Conservation (phyloP, 257 asterid genomes). For the Penstemon eatonii region DNA sequence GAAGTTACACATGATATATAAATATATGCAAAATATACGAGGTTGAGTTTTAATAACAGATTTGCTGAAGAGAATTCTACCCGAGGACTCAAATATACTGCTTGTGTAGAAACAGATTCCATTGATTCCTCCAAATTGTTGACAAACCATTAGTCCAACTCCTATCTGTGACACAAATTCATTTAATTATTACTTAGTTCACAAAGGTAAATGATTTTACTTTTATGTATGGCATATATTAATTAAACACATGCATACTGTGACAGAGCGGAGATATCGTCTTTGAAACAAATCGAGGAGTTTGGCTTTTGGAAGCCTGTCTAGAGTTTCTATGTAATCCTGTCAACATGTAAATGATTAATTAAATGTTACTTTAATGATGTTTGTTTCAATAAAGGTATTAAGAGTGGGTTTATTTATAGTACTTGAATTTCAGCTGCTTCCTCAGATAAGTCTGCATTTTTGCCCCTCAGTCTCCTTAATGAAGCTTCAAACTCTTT, state of each 20-base stretch:
- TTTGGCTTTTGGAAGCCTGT: conserved; percentile 75
- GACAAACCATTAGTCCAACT: conserved; percentile 91
- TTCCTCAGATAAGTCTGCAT: conserved; percentile 68
- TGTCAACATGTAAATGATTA: conserved; percentile 27
- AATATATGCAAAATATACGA: not conserved
- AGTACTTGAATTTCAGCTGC: conserved; percentile 80
- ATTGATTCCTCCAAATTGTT: conserved; percentile 93
- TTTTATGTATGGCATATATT: not conserved
- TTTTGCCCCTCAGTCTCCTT: conserved; percentile 62
- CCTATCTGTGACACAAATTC: conserved; percentile 55
- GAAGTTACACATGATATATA: conserved; percentile 5
- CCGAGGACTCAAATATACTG: conserved; percentile 85
- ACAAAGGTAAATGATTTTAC: not conserved
- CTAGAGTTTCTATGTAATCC: conserved; percentile 84
- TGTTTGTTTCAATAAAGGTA: conserved; percentile 11
- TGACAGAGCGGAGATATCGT: conserved; percentile 73
- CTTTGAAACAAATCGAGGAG: conserved; percentile 71
- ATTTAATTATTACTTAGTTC: not conserved
- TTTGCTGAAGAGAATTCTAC: conserved; percentile 29
- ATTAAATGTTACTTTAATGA: conserved; percentile 6
- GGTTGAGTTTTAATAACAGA: not conserved
- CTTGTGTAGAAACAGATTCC: conserved; percentile 87
- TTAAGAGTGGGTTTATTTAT: not conserved
- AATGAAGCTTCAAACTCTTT: conserved; percentile 81
- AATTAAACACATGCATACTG: conserved; percentile 34